Conservation (phyloP, 495 filamentous ascomycete species). For the Trichoderma reesei region DNA sequence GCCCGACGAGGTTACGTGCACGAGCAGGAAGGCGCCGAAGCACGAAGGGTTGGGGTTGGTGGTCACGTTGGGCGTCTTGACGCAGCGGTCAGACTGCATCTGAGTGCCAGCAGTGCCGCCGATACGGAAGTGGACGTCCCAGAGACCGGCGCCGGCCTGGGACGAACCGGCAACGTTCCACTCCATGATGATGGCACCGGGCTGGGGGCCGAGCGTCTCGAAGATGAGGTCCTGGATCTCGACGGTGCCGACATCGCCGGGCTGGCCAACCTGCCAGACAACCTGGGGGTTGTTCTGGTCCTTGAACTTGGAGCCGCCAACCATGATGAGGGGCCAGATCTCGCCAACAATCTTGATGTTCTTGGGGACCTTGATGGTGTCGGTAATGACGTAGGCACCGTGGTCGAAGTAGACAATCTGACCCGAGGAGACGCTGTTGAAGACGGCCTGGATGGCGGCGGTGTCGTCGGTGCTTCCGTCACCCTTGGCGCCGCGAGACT, state of each 20-base stretch:
- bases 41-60: conserved; percentile 47
- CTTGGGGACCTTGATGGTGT: conserved; percentile 73
- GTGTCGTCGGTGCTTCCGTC: conserved; percentile 65
- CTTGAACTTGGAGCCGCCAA: conserved; percentile 57
- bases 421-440: conserved; percentile 48
- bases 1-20: conserved; percentile 64
- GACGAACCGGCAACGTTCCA: conserved; percentile 70
- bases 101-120: conserved; percentile 74
- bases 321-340: conserved; percentile 83
- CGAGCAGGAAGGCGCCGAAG: conserved; percentile 68
- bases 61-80: conserved; percentile 54
- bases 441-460: conserved; percentile 56
- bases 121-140: conserved; percentile 87
- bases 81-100: conserved; percentile 66
- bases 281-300: conserved; percentile 60
- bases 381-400: conserved; percentile 76
- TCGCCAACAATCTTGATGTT: conserved; percentile 81
- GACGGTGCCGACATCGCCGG: conserved; percentile 66
- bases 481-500: conserved; percentile 67
- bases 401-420: conserved; percentile 88
- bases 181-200: conserved; percentile 81
- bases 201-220: conserved; percentile 63
- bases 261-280: conserved; percentile 67
- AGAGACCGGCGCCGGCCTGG: conserved; percentile 68
- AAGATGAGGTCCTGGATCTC: conserved; percentile 83